Conservation (phyloP, 2,329 filamentous ascomycete species). For the Chrysoporthe deuterocubensis region DNA sequence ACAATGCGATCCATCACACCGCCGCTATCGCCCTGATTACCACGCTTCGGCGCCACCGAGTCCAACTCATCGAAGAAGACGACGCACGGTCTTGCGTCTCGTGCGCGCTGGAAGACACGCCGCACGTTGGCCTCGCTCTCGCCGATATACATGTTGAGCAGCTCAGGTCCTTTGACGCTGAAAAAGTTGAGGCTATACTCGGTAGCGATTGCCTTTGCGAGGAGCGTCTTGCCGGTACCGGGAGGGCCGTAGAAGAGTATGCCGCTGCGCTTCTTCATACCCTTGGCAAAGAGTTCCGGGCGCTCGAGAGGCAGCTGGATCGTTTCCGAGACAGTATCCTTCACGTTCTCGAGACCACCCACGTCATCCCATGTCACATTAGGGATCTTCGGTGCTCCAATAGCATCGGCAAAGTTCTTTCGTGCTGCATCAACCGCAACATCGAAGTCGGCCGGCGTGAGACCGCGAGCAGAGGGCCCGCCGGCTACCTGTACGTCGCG, state of each 20-base stretch:
- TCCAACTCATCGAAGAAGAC: constrained; percentile 95
- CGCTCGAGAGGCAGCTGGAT: constrained; percentile 91
- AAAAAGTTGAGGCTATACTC: constrained; percentile 96
- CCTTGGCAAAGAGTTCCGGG: constrained; percentile 92
- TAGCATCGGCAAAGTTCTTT: constrained; percentile 97
- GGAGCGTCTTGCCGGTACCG: constrained; percentile 88
- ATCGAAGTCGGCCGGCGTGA: constrained; percentile 86
- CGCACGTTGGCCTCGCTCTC: constrained; percentile 92
- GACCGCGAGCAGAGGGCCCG: constrained; percentile 74
- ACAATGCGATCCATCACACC: constrained; percentile 99
- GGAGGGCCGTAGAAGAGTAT: constrained; percentile 92
- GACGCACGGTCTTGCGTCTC: constrained; percentile 84
- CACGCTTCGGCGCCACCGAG: constrained; percentile 92
- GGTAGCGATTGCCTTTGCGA: constrained; percentile 90
- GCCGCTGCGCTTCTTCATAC: constrained; percentile 96
- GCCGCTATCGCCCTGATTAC: constrained; percentile 95
- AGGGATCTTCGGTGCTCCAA: constrained; percentile 96
- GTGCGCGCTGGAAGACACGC: constrained; percentile 83
- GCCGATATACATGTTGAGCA: constrained; percentile 96
- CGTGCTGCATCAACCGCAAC: constrained; percentile 92
- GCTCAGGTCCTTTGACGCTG: constrained; percentile 87
- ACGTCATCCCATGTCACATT: constrained; percentile 98
- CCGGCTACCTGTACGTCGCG: constrained; percentile 89
- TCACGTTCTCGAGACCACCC: constrained; percentile 89
- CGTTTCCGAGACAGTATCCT: constrained; percentile 95